Evolutionary conservation across 805 yeast species (phyloP).

Genomic region (Kazachstania africana): DNA sequence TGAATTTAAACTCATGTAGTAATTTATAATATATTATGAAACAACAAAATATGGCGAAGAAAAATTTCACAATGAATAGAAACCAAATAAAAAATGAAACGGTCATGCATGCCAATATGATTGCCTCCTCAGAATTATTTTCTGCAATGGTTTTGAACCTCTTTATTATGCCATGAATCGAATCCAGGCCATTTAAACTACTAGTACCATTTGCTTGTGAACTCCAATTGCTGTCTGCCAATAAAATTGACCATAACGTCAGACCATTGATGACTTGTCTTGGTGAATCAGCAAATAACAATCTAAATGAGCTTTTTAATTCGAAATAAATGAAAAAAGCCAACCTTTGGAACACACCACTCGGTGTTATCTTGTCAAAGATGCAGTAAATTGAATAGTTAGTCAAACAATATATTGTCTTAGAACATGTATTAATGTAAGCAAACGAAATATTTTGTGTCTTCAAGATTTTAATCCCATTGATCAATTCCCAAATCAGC

Average conservation of each 20-base stretch:
- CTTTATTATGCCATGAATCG: conserved; percentile 23
- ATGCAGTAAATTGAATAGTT: conserved; percentile 62
- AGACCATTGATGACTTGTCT: conserved; percentile 76
- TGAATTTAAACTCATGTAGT: conserved; percentile 27
- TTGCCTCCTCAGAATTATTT: conserved; percentile 50
- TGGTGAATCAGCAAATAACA: conserved; percentile 73
- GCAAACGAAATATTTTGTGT: conserved; percentile 57
- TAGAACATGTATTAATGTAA: conserved; percentile 56
- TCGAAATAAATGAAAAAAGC: conserved; percentile 56
- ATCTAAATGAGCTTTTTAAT: conserved; percentile 46
- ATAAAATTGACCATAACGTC: conserved; percentile 45
- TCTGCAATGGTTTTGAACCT: conserved; percentile 49
- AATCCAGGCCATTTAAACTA: conserved; percentile 19
- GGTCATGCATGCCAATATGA: conserved; percentile 66
- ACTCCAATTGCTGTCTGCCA: conserved; percentile 17
- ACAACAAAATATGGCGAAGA: conserved; percentile 40
- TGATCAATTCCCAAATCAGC: conserved; percentile 41
- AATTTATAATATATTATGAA: conserved; percentile 40
- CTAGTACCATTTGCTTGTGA: conserved; percentile 9
- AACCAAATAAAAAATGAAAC: conserved; percentile 67
- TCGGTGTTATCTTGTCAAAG: conserved; percentile 57
- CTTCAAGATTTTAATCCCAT: conserved; percentile 46
- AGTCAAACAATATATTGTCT: conserved; percentile 42
- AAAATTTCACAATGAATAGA: conserved; percentile 46
- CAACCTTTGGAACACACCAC: conserved; percentile 51